Conservation (phyloP, 176 grass and related monocot species). For the Cenchrus purpureus region DNA sequence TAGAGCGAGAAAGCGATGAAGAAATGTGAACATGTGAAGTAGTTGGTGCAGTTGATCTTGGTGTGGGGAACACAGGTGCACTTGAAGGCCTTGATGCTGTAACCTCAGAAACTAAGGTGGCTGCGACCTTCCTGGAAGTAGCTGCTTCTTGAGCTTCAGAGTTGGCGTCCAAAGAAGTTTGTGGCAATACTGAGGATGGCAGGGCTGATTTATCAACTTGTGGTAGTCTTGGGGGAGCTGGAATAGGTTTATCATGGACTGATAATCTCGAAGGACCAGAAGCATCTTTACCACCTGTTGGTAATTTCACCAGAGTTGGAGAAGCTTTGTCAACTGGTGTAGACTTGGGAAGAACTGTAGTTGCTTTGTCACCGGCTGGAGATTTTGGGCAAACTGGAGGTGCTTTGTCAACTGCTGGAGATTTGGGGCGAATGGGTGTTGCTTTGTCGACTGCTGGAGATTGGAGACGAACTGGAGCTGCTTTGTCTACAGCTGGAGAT, state of each 20-base stretch:
- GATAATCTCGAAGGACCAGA: slow-evolving; percentile 36
- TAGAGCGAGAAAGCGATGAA: slow-evolving; percentile 62
- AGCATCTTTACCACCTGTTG: slow-evolving; percentile 44
- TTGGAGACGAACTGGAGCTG: slow-evolving; percentile 9
- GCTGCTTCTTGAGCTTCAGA: slow-evolving; percentile 51
- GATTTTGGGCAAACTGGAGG: slow-evolving; percentile 32
- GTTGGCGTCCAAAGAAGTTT: slow-evolving; percentile 24
- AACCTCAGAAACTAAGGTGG: slow-evolving; percentile 41
- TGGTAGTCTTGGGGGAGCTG: slow-evolving; percentile 37
- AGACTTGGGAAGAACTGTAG: slow-evolving; percentile 17
- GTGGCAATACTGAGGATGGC: slow-evolving; percentile 37
- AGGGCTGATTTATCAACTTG: slow-evolving; percentile 47
- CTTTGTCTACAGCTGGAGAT: slow-evolving; percentile 37
- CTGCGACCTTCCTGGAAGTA: slow-evolving; percentile 31
- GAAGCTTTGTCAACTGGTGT: slow-evolving; percentile 10
- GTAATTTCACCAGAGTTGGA: slow-evolving; percentile 22
- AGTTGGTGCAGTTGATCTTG: slow-evolving; percentile 53
- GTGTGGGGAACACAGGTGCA: slow-evolving; percentile 64
- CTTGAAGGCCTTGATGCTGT: slow-evolving; percentile 77
- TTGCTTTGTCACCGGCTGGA: slow-evolving; percentile 23
- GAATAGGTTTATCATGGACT: slow-evolving; percentile 45
- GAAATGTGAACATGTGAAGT: slow-evolving; percentile 50
- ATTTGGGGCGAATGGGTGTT: slow-evolving; percentile 28
- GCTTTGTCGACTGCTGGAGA: slow-evolving; percentile 30
- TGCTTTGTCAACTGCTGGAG: slow-evolving; percentile 33